Evolutionary conservation across 139 green algal genomes (phyloP).

Genomic region (Penium margaritaceum): DNA sequence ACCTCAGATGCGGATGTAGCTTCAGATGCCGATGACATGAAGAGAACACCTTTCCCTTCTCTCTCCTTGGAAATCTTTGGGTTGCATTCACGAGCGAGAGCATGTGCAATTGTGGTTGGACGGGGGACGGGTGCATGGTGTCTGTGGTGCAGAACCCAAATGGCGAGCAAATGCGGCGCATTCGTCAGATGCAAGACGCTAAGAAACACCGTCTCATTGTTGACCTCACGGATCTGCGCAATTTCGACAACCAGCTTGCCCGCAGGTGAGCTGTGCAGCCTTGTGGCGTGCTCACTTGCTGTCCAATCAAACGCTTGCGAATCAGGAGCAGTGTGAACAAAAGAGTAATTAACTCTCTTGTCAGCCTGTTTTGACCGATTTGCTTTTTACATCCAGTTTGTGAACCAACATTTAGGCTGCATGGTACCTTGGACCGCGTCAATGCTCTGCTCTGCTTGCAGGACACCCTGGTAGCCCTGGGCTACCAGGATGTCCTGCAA

Average conservation of each 20-base stretch:
- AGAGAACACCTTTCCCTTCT: not conserved
- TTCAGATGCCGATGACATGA: too few relatives aligned
- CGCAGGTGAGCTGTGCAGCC: slow-evolving; percentile 14
- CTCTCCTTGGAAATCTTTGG: not conserved
- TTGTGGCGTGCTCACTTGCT: not conserved
- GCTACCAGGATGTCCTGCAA: too few relatives aligned
- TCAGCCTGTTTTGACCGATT: too few relatives aligned
- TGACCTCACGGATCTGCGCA: slow-evolving; percentile 60
- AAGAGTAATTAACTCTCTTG: too few relatives aligned
- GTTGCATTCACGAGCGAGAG: too few relatives aligned
- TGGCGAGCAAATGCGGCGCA: slow-evolving; percentile 43
- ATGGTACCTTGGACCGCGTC: not conserved
- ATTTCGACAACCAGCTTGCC: slow-evolving; percentile 64
- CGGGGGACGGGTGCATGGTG: too few relatives aligned
- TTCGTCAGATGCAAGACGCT: slow-evolving; percentile 36
- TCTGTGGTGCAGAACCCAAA: slow-evolving; percentile 34
- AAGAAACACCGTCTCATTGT: slow-evolving; percentile 56
- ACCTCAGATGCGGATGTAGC: too few relatives aligned
- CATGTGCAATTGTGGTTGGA: too few relatives aligned
- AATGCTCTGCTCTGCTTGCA: not conserved
- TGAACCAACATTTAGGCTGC: not conserved
- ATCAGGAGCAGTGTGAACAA: not conserved
- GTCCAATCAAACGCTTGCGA: not conserved
- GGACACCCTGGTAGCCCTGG: too few relatives aligned
- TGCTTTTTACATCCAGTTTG: not conserved